A percentile compares a stretch with the other conserved stretches of the same genome.
Evolutionary conservation across 345 rosid species (phyloP).

Genomic region (Corchorus olitorius): DNA sequence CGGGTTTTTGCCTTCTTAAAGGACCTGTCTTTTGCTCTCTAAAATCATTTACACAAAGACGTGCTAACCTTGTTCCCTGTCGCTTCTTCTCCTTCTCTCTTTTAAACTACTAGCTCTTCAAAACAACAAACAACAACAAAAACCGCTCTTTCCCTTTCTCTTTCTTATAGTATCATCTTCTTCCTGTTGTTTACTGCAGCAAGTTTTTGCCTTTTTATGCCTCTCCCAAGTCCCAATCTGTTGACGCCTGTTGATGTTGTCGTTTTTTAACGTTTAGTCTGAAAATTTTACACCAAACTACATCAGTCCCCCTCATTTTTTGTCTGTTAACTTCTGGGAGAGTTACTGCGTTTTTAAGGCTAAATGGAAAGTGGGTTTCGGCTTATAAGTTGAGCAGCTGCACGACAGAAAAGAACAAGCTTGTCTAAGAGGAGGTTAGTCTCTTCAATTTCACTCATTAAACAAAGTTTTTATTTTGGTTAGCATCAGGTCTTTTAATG

Average conservation of each 20-base stretch:
- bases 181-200: background rate
- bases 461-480: background rate
- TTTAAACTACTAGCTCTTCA: background rate
- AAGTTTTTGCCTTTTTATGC: background rate
- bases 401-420: slow-evolving; percentile 2
- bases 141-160: background rate
- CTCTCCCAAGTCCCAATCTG: slow-evolving; percentile 6
- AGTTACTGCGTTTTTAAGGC: slow-evolving; percentile 1
- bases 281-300: background rate
- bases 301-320: background rate
- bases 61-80: background rate
- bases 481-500: background rate
- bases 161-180: background rate
- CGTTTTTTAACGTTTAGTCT: background rate
- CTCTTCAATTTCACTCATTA: background rate
- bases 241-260: background rate
- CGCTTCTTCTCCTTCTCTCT: background rate
- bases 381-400: background rate
- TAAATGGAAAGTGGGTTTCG: slow-evolving; percentile 13
- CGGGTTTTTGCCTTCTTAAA: background rate
- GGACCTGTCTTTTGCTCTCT: background rate
- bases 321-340: background rate
- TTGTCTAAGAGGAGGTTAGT: slow-evolving; percentile 11
- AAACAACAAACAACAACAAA: background rate
- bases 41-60: background rate